phyloP scores from a whole-genome alignment of 208 protist species.

The Strigomonas culicis region DNA sequence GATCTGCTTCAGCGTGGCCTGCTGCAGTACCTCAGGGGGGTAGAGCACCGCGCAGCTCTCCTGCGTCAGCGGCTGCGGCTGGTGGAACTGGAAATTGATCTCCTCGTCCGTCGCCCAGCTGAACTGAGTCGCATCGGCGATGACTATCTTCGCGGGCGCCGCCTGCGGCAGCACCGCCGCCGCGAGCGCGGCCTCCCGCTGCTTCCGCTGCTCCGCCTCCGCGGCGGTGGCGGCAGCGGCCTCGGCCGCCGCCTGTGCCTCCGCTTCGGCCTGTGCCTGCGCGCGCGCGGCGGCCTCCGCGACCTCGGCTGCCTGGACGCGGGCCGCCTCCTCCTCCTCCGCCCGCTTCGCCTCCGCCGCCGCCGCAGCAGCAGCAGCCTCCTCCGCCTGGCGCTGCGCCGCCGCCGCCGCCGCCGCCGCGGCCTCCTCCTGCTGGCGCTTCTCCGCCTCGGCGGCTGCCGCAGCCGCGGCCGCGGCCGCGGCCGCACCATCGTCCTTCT shows the following conservation, averaged over 20 bases:
- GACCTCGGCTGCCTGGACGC: constrained; percentile 11
- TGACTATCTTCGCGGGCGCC: too few relatives aligned
- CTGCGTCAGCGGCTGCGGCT: constrained; percentile 13
- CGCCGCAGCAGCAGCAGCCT: constrained; percentile 6
- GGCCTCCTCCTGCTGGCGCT: constrained; percentile 4
- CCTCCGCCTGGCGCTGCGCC: not conserved
- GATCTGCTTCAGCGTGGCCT: constrained; percentile 2
- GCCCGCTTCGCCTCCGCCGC: not conserved
- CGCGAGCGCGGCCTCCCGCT: too few relatives aligned
- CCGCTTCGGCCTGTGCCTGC: constrained; percentile 6
- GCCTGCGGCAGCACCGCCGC: too few relatives aligned
- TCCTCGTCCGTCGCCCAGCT: constrained; percentile 81
- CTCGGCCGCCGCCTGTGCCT: not conserved
- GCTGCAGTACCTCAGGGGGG: not conserved
- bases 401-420: not conserved
- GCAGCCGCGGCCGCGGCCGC: constrained; percentile 6
- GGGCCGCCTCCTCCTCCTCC: constrained; percentile 14
- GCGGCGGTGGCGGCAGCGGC: constrained; percentile 16
- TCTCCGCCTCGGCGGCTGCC: constrained; percentile 4
- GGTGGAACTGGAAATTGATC: constrained; percentile 58
- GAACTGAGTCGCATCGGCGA: too few relatives aligned
- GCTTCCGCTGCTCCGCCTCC: constrained; percentile 12
- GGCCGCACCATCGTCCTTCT: constrained; percentile 10
- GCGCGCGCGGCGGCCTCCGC: constrained; percentile 3
- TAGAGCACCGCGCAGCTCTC: not conserved